Conservation (phyloP, 2,329 filamentous ascomycete species). For the Lojkania enalia region DNA sequence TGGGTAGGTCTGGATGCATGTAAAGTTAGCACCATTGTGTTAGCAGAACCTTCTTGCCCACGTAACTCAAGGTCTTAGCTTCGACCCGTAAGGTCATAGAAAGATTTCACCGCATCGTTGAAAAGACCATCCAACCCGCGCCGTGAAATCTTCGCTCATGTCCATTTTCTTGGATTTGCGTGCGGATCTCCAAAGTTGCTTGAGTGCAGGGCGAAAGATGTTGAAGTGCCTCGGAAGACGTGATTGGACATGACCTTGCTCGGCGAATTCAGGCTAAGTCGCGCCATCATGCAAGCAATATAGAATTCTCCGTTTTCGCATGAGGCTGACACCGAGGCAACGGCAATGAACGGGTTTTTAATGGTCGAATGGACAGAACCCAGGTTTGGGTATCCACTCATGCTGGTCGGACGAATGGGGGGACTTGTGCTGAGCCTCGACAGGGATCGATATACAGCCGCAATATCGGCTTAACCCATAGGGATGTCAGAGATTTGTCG, state of each 20-base stretch:
- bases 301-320: conserved; percentile 1
- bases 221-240: conserved; percentile 2
- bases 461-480: conserved; percentile 16
- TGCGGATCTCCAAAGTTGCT: not conserved
- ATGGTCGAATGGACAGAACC: conserved; percentile 8
- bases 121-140: not conserved
- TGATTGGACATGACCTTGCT: conserved; percentile 3
- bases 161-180: not conserved
- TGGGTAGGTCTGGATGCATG: conserved; percentile 6
- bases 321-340: conserved; percentile 11
- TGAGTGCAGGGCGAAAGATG: not conserved
- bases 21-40: conserved; percentile 1
- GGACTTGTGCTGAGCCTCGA: conserved; percentile 11
- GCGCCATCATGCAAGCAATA: conserved; percentile 12
- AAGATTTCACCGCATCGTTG: too few relatives aligned
- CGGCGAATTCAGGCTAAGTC: conserved; percentile 17
- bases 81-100: not conserved
- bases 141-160: not conserved
- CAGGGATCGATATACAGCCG: conserved; percentile 12
- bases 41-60: not conserved
- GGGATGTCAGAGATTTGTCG: conserved; percentile 10
- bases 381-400: conserved; percentile 8
- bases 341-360: conserved; percentile 8
- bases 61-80: not conserved
- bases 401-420: conserved; percentile 12